phyloP scores from a whole-genome alignment of 768 basidiomycete genomes.

The Lentinula edodes region DNA sequence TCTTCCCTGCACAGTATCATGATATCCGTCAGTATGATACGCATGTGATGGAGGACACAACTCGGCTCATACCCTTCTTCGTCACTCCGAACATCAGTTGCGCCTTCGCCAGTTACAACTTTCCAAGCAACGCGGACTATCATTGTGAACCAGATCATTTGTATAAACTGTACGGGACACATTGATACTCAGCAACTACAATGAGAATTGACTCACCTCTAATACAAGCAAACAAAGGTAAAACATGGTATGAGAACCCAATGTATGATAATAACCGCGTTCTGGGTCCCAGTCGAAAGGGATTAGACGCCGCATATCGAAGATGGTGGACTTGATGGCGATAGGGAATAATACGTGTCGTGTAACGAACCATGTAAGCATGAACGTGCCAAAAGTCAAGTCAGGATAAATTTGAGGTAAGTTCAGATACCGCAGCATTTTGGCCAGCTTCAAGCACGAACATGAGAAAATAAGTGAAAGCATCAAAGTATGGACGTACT shows the following conservation, averaged over 20 bases:
- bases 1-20: neutral
- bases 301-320: constrained; percentile 45
- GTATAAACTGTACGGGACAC: constrained; percentile 48
- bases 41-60: neutral
- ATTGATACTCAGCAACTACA: neutral
- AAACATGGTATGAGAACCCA: constrained; percentile 41
- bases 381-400: constrained; percentile 70
- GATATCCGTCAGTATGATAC: neutral
- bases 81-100: constrained; percentile 83
- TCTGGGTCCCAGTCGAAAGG: constrained; percentile 55
- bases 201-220: constrained; percentile 41
- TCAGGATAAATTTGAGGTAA: constrained; percentile 62
- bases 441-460: constrained; percentile 59
- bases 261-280: constrained; percentile 51
- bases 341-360: constrained; percentile 78
- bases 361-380: constrained; percentile 87
- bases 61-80: constrained; percentile 41
- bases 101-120: constrained; percentile 68
- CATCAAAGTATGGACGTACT: constrained; percentile 40
- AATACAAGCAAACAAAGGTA: constrained; percentile 47
- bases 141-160: constrained; percentile 82
- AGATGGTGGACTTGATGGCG: constrained; percentile 57
- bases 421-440: constrained; percentile 88
- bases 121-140: constrained; percentile 80
- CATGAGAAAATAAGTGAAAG: neutral